phyloP scores from a whole-genome alignment of 306 rosid genomes.

The Trifolium pratense region DNA sequence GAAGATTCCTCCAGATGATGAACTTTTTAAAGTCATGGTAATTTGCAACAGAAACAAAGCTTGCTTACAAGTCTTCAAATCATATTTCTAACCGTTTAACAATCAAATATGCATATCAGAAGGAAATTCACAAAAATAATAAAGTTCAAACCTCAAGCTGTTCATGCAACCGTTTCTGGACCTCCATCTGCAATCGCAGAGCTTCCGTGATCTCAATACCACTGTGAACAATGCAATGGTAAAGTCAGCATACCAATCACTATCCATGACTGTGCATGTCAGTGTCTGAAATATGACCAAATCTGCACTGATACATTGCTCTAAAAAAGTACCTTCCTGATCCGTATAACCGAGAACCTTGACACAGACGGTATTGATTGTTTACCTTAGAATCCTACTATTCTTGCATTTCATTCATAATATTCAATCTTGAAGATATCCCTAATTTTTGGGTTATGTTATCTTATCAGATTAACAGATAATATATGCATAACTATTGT shows the following conservation, averaged over 20 bases:
- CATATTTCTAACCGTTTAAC: constrained; percentile 32
- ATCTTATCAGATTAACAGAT: constrained; percentile 29
- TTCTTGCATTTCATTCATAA: constrained; percentile 9
- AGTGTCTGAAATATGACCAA: constrained; percentile 19
- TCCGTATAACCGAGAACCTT: constrained; percentile 16
- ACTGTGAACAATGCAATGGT: constrained; percentile 52
- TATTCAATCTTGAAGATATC: constrained; percentile 22
- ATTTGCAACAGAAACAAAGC: constrained; percentile 37
- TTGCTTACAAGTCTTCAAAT: constrained; percentile 31
- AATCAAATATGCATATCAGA: constrained; percentile 33
- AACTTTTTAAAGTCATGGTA: constrained; percentile 32
- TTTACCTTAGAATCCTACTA: not conserved
- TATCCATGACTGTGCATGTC: constrained; percentile 7
- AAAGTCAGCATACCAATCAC: constrained; percentile 41
- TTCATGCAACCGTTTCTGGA: constrained; percentile 95
- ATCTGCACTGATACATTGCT: constrained; percentile 5
- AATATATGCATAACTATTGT: constrained; percentile 21
- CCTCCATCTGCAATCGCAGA: constrained; percentile 98
- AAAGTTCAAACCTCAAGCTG: constrained; percentile 85
- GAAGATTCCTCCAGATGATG: not conserved
- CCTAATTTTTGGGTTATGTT: constrained; percentile 21
- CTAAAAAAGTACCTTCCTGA: constrained; percentile 28
- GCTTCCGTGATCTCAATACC: constrained; percentile 97
- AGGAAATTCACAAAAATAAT: constrained; percentile 33
- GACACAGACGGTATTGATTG: constrained; percentile 13